Evolutionary conservation across 2,329 filamentous ascomycete genomes (phyloP).

Genomic region (Sphaerulina vaccinii): DNA sequence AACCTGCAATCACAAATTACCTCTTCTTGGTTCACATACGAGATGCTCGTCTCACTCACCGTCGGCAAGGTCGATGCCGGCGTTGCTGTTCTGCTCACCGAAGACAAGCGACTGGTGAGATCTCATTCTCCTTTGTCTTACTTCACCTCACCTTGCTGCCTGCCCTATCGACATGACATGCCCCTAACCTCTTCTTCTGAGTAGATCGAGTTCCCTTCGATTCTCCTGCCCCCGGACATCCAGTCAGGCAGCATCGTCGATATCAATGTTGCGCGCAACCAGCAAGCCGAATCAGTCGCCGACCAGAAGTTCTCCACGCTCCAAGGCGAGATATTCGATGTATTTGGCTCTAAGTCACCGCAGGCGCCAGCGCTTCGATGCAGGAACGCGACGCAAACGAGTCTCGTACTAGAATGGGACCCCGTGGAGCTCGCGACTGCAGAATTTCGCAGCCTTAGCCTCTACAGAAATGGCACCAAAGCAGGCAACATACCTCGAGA

Average conservation of each 20-base stretch:
- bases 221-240: slow-evolving; percentile 92
- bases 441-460: slow-evolving; percentile 80
- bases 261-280: slow-evolving; percentile 90
- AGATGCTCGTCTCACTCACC: slow-evolving; percentile 96
- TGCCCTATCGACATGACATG: no score
- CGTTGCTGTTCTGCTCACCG: slow-evolving; percentile 92
- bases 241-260: slow-evolving; percentile 96
- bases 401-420: slow-evolving; percentile 96
- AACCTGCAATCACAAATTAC: not conserved
- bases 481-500: slow-evolving; percentile 90
- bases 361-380: slow-evolving; percentile 77
- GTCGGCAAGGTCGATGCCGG: slow-evolving; percentile 99
- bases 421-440: slow-evolving; percentile 90
- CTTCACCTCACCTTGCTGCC: no score
- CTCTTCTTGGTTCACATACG: not conserved
- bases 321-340: slow-evolving; percentile 83
- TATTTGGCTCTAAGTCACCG: slow-evolving; percentile 80
- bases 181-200: no score
- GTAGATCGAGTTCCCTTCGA: slow-evolving; percentile 97
- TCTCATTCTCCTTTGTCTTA: not conserved
- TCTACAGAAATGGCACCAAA: slow-evolving; percentile 96
- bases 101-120: slow-evolving; percentile 91
- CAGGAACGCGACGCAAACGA: slow-evolving; percentile 97
- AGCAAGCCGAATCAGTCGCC: slow-evolving; percentile 70
- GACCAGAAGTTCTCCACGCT: slow-evolving; percentile 75